These are phyloP conservation scores for Verruconis gallopava DNA, from an alignment of 2,329 filamentous ascomycete genomes.

Conservation along the genomic window DNA sequence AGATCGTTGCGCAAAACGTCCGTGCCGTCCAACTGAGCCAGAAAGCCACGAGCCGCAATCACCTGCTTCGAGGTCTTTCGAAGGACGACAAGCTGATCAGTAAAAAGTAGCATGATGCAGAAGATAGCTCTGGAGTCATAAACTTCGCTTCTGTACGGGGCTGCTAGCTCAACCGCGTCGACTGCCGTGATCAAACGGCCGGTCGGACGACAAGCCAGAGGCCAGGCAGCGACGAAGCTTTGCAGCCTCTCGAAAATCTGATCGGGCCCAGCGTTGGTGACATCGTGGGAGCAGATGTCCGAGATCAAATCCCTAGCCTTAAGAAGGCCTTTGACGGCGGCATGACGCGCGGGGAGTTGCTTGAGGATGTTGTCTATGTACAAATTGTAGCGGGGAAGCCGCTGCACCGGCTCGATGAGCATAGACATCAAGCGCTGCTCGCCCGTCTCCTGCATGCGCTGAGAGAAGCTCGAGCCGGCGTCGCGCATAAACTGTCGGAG, in stretches of 20 bases:
- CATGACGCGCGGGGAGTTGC: conserved; percentile 73
- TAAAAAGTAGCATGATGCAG: conserved; percentile 72
- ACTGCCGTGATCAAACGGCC: conserved; percentile 71
- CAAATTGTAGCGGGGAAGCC: conserved; percentile 84
- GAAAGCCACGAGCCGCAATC: conserved; percentile 59
- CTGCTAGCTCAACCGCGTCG: conserved; percentile 63
- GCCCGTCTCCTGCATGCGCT: conserved; percentile 66
- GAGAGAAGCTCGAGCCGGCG: conserved; percentile 69
- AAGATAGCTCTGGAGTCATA: conserved; percentile 30
- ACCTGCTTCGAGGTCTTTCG: conserved; percentile 53
- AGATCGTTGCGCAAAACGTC: conserved; percentile 39
- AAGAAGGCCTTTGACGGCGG: conserved; percentile 68
- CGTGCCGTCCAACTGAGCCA: conserved; percentile 76
- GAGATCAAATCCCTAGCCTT: conserved; percentile 88
- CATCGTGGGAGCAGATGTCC: conserved; percentile 89
- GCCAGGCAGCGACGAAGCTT: conserved; percentile 68
- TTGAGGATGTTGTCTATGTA: conserved; percentile 92
- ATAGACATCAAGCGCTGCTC: conserved; percentile 85
- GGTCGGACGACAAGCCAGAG: conserved; percentile 53
- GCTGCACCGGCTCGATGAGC: conserved; percentile 90
- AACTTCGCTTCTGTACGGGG: conserved; percentile 50
- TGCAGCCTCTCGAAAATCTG: conserved; percentile 62
- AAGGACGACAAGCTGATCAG: conserved; percentile 66
- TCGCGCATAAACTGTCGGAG: conserved; percentile 65
- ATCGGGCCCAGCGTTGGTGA: conserved; percentile 54